phyloP scores from a whole-genome alignment of 306 rosid genomes.

The Quercus wislizeni region DNA sequence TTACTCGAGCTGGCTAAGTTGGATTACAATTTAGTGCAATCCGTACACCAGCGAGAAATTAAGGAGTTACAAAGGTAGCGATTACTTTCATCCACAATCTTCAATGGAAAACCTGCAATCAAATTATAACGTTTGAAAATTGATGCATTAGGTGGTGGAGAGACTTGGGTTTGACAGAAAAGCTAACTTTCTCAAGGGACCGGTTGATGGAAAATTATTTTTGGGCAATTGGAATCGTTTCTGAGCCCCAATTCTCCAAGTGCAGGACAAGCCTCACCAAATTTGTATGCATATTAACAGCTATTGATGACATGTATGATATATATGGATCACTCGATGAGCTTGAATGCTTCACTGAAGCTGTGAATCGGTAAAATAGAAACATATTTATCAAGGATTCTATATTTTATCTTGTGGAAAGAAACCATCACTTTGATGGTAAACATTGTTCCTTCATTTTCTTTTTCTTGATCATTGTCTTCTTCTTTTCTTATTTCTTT shows the following conservation, averaged over 20 bases:
- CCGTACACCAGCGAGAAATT: conserved; percentile 19
- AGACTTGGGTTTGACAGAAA: conserved; percentile 19
- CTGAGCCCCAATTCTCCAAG: conserved; percentile 25
- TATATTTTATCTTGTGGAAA: not conserved
- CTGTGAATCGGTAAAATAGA: conserved; percentile 16
- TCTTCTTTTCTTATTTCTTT: too few relatives aligned
- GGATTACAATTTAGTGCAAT: conserved; percentile 37
- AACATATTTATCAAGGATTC: not conserved
- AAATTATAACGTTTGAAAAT: not conserved
- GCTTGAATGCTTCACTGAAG: conserved; percentile 27
- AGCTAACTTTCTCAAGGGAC: conserved; percentile 29
- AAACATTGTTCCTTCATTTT: not conserved
- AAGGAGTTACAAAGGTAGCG: conserved; percentile 22
- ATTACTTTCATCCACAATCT: not conserved
- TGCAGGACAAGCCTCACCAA: conserved; percentile 34
- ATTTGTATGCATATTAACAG: conserved; percentile 29
- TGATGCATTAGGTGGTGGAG: conserved; percentile 29
- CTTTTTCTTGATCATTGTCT: too few relatives aligned
- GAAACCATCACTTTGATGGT: not conserved
- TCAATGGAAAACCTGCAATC: not conserved
- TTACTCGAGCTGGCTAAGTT: conserved; percentile 33
- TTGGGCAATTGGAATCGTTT: conserved; percentile 25
- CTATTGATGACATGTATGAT: conserved; percentile 35
- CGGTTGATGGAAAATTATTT: conserved; percentile 32
- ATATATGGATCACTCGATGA: conserved; percentile 32